Evolutionary conservation across 441 rosid genomes (phyloP).

Genomic region (Breynia disticha): DNA sequence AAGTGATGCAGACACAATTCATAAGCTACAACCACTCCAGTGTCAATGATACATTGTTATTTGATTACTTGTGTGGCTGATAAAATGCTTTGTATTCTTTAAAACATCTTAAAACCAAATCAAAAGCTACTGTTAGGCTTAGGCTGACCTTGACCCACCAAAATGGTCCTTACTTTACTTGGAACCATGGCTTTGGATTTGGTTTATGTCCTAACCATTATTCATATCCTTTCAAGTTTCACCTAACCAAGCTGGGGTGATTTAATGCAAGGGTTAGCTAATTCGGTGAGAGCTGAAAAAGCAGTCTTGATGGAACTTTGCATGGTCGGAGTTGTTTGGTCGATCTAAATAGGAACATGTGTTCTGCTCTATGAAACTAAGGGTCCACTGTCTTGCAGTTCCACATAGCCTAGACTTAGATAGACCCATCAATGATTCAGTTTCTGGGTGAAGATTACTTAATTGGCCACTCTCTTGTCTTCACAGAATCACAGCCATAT

Average conservation of each 20-base stretch:
- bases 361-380: slow-evolving; percentile 1
- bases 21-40: too few relatives aligned
- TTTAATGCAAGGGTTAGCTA: slow-evolving; percentile 3
- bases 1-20: too few relatives aligned
- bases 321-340: not conserved
- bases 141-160: too few relatives aligned
- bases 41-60: too few relatives aligned
- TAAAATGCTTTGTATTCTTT: too few relatives aligned
- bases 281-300: slow-evolving; percentile 2
- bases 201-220: not conserved
- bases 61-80: too few relatives aligned
- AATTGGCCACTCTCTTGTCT: slow-evolving; percentile 16
- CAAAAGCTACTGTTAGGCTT: too few relatives aligned
- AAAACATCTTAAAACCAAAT: too few relatives aligned
- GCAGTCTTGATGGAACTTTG: not conserved
- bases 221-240: slow-evolving; percentile 6
- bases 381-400: not conserved
- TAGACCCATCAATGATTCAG: slow-evolving; percentile 9
- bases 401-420: not conserved
- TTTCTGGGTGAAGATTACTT: not conserved
- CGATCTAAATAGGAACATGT: not conserved
- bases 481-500: not conserved
- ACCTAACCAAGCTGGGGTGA: slow-evolving; percentile 5
- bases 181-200: not conserved
- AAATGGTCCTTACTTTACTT: too few relatives aligned